Conservation (phyloP, 1,284 basidiomycete genomes). For the Takashimella tepidaria region DNA sequence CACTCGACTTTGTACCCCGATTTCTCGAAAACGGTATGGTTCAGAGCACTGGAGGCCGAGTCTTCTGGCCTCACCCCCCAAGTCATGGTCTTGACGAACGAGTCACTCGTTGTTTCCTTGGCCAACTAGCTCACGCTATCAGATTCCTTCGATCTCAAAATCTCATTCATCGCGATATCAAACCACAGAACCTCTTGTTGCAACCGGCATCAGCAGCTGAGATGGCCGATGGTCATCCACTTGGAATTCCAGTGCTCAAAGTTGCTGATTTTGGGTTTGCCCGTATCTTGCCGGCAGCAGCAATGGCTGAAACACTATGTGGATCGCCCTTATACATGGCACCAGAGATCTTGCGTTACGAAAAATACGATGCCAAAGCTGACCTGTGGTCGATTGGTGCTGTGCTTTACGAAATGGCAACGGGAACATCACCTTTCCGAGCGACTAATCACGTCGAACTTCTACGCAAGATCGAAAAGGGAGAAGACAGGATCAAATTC, state of each 20-base stretch:
- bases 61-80: slow-evolving; percentile 84
- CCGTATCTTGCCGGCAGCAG: slow-evolving; percentile 79
- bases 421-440: slow-evolving; percentile 88
- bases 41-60: slow-evolving; percentile 53
- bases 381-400: slow-evolving; percentile 98
- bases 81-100: slow-evolving; percentile 86
- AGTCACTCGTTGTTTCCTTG: slow-evolving; percentile 85
- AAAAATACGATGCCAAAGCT: slow-evolving; percentile 97
- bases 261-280: slow-evolving; percentile 99
- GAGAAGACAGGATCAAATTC: slow-evolving; percentile 70
- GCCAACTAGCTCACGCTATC: slow-evolving; percentile 91
- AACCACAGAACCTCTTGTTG: slow-evolving; percentile 88
- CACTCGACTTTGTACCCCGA: slow-evolving; percentile 71
- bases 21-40: slow-evolving; percentile 45
- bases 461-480: slow-evolving; percentile 84
- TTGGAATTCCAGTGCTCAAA: slow-evolving; percentile 89
- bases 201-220: slow-evolving; percentile 76
- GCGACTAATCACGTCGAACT: slow-evolving; percentile 96
- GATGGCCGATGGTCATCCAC: slow-evolving; percentile 75
- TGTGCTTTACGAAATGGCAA: slow-evolving; percentile 91
- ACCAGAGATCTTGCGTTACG: slow-evolving; percentile 92
- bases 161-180: slow-evolving; percentile 95
- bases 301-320: slow-evolving; percentile 95
- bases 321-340: slow-evolving; percentile 99
- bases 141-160: slow-evolving; percentile 85